A percentile compares a stretch with the other conserved stretches of the same genome.
Conservation (phyloP, 495 filamentous ascomycete genomes). For the Tetracladium marchalianum region DNA sequence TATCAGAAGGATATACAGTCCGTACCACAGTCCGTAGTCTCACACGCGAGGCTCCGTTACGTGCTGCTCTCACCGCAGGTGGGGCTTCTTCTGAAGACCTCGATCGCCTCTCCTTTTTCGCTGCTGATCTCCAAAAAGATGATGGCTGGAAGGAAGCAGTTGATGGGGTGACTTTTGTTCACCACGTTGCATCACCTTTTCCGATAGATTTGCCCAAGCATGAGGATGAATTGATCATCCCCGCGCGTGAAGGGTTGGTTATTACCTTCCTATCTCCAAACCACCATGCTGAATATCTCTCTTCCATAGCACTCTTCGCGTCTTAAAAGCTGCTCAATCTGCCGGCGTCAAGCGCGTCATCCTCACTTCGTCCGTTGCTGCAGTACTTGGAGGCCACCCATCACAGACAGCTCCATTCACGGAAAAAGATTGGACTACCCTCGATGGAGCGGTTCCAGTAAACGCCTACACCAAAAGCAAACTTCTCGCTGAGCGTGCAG, state of each 20-base stretch:
- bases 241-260: slow-evolving; percentile 1
- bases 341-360: slow-evolving; percentile 4
- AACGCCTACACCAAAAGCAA: slow-evolving; percentile 20
- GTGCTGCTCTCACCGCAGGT: not conserved
- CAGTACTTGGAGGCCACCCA: slow-evolving; percentile 1
- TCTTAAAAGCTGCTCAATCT: not conserved
- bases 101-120: not conserved
- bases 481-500: slow-evolving; percentile 21
- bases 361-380: slow-evolving; percentile 3
- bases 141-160: slow-evolving; percentile 3
- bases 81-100: not conserved
- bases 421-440: slow-evolving; percentile 4
- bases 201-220: not conserved
- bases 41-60: not conserved
- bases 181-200: slow-evolving; percentile 2
- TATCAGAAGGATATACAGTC: slow-evolving; percentile 18
- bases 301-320: not conserved
- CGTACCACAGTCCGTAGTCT: slow-evolving; percentile 16
- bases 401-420: not conserved
- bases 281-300: too few species aligned
- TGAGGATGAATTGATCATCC: slow-evolving; percentile 2
- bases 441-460: not conserved
- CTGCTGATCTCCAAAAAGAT: slow-evolving; percentile 1
- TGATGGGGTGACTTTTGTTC: not conserved
- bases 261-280: too few species aligned